Base-by-base conservation (phyloP, 2,329 filamentous ascomycete genomes). In the Calonectria pseudoturangicola region DNA sequence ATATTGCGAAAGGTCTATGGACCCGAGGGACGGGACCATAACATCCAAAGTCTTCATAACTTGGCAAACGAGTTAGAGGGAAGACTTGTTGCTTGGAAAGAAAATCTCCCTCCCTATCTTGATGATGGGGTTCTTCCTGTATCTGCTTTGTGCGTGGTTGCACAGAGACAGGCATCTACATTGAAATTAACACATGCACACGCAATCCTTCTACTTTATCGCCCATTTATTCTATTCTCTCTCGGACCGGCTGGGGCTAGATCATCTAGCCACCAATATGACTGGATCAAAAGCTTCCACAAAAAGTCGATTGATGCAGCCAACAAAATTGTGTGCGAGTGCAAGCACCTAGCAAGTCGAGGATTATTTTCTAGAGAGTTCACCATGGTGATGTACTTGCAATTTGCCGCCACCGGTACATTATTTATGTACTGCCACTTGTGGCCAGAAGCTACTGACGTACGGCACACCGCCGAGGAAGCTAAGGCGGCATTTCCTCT, bases 151-250 rank as follows among this genome's bases (percentile, higher is more conserved):
- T 54, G 50, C 25, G 33, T 5, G 15, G n/a, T 54, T 54, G 50
- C 50, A 54, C 50, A 54, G 50, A 54, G 50, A 33, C 50, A 54
- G 33, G 50, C 15, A 54, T 54, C 50, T 7, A 54, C 50, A 15
- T 16, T 54, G 6, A 54, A 54, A 27, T 33, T 54, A 27, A 54
- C 50, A 33, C 33, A 54, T 33, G 50, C 50, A 8, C 50, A 54
- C 12, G 28, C 50, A n/a, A 54, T 54, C 1, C 28, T 54, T 6
- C 27, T 54, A 2, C 27, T 54, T 15, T 54, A 27, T n/a, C 50
- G 50, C 27, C 50, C 50, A 33, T 54, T 54, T 12, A 33, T 54
- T 54, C 18, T 54, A 33, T 54, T 54, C 33, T 33, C 13, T 54
- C 50, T 54, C n/a, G 50, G 50, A 16, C 28, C 7, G 16, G 50